A percentile compares a stretch with the other conserved stretches of the same genome.
Evolutionary conservation across 495 filamentous ascomycete species (phyloP).

Genomic region (Penicillium antarcticum): DNA sequence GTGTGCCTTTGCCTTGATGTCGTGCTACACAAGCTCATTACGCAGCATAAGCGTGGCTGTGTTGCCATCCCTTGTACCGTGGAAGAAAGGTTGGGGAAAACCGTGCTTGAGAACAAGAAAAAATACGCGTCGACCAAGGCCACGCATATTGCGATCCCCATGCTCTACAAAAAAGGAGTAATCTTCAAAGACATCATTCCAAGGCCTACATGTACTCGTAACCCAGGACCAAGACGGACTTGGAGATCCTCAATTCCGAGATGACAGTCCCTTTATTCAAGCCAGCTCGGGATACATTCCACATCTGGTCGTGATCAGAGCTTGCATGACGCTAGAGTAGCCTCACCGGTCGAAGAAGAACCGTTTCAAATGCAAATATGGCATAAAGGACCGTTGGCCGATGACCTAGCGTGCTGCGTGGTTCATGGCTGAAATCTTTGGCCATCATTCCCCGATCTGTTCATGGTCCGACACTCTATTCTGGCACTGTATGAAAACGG

Average conservation of each 20-base stretch:
- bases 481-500: neutral
- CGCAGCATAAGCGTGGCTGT: neutral
- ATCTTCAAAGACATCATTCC: neutral
- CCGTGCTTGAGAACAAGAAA: neutral
- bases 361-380: neutral
- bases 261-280: neutral
- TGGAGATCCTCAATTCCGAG: neutral
- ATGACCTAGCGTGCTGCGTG: neutral
- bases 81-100: neutral
- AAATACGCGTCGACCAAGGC: neutral
- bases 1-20: too few species aligned
- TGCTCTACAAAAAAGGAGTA: neutral
- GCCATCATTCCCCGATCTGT: neutral
- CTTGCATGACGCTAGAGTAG: neutral
- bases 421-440: neutral
- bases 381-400: neutral
- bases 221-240: neutral
- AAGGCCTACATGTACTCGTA: neutral
- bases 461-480: neutral
- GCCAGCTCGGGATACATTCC: neutral
- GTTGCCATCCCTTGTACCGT: neutral
- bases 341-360: too few species aligned
- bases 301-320: neutral
- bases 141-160: constrained; percentile 1
- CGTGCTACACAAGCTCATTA: too few species aligned